These are phyloP conservation scores for Apiospora pterosperma DNA, from an alignment of 2,329 filamentous ascomycete genomes.

Conservation along the genomic window DNA sequence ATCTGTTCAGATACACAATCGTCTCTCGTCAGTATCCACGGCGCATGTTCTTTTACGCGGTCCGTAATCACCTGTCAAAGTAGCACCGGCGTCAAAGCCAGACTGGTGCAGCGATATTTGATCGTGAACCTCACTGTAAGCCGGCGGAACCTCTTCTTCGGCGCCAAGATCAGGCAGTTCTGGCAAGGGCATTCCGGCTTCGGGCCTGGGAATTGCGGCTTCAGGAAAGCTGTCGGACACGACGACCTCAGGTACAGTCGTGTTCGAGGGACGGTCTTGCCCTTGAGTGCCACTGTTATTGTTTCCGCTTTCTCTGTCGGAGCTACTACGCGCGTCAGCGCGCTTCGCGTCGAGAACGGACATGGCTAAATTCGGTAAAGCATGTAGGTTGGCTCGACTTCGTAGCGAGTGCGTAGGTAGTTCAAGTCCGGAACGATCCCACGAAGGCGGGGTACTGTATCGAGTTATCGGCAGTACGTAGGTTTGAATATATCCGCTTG, in stretches of 20 bases:
- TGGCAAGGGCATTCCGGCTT: not conserved
- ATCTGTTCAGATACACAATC: conserved; percentile 37
- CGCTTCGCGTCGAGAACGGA: conserved; percentile 7
- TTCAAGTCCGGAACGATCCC: no score
- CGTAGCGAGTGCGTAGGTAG: not conserved
- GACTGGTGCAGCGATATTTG: conserved; percentile 58
- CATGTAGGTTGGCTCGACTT: not conserved
- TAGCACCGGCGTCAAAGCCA: conserved; percentile 60
- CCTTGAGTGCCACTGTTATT: not conserved
- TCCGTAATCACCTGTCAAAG: conserved; percentile 45
- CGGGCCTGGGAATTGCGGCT: not conserved
- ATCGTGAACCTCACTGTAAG: conserved; percentile 56
- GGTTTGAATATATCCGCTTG: not conserved
- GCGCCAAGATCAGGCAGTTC: conserved; percentile 35
- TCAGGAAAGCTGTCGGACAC: conserved; percentile 6
- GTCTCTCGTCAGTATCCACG: conserved; percentile 8
- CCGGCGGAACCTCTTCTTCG: conserved; percentile 45
- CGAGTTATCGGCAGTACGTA: not conserved
- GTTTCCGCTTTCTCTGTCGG: not conserved
- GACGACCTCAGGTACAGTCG: not conserved
- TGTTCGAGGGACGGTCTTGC: not conserved
- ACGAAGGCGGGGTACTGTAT: not conserved
- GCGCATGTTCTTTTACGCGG: not conserved
- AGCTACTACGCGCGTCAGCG: conserved; percentile 2
- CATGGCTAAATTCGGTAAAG: not conserved